Percentiles rank a stretch among this genome's conserved stretches.
These are phyloP conservation scores for Ceratorhiza oryzae-sativae DNA, from an alignment of 1,284 basidiomycete species.

Conservation along the genomic window DNA sequence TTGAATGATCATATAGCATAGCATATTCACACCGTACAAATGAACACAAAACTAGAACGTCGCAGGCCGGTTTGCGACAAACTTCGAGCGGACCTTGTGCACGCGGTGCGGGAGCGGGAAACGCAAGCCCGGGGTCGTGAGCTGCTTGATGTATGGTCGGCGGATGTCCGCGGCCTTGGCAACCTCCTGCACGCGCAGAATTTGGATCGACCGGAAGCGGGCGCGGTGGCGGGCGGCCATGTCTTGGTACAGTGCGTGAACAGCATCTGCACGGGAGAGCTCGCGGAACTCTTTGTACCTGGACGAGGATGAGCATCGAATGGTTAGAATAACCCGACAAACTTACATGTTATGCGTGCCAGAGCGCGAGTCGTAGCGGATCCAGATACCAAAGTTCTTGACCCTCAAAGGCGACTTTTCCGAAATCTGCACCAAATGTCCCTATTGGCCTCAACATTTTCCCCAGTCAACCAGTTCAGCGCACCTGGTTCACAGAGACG, in stretches of 20 bases:
- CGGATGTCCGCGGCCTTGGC: conserved; percentile 92
- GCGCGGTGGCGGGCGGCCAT: conserved; percentile 99
- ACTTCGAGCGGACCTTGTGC: conserved; percentile 71
- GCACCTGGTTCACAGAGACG: conserved; percentile 95
- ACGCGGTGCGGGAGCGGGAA: conserved; percentile 98
- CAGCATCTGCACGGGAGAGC: conserved; percentile 91
- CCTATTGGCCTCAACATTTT: too few relatives aligned
- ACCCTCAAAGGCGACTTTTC: conserved; percentile 98
- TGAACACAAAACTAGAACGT: conserved; percentile 61
- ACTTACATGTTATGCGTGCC: conserved; percentile 96
- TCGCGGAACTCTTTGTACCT: conserved; percentile 89
- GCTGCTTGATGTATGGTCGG: conserved; percentile 97
- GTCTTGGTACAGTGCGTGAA: conserved; percentile 98
- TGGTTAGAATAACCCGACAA: not conserved
- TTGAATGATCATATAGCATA: conserved; percentile 21
- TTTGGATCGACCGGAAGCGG: conserved; percentile 98
- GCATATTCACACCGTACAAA: conserved; percentile 6
- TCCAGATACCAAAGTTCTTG: conserved; percentile 99
- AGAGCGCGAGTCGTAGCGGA: conserved; percentile 98
- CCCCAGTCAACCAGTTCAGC: conserved; percentile 52
- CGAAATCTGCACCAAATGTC: conserved; percentile 70
- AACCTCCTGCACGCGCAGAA: conserved; percentile 92
- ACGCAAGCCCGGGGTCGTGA: conserved; percentile 87
- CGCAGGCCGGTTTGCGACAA: conserved; percentile 72
- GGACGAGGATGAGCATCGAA: not conserved